These are phyloP conservation scores for Starmerella sp. DNA, from an alignment of 805 yeast species.

Conservation along the genomic window DNA sequence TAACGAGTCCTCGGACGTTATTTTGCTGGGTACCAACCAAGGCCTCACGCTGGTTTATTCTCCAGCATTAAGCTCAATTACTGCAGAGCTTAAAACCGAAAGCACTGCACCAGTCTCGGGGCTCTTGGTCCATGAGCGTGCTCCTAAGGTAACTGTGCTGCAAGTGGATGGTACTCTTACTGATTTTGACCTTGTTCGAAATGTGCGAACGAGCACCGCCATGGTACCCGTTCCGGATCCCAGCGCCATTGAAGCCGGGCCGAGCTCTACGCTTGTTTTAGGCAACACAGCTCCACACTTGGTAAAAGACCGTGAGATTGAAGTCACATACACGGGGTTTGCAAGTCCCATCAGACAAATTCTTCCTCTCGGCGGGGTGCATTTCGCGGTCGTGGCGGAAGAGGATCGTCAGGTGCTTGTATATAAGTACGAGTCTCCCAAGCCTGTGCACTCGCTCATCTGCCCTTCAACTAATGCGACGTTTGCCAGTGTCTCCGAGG, in stretches of 20 bases:
- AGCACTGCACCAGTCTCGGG: slow-evolving; percentile 7
- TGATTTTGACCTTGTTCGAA: slow-evolving; percentile 49
- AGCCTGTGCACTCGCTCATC: slow-evolving; percentile 48
- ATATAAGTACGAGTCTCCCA: slow-evolving; percentile 40
- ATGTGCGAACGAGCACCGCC: slow-evolving; percentile 30
- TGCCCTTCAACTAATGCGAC: slow-evolving; percentile 49
- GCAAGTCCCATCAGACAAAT: slow-evolving; percentile 52
- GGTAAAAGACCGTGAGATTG: slow-evolving; percentile 35
- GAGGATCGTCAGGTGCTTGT: slow-evolving; percentile 76
- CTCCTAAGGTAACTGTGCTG: slow-evolving; percentile 10
- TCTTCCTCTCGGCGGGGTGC: slow-evolving; percentile 31
- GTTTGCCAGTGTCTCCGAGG: slow-evolving; percentile 28
- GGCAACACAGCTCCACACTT: slow-evolving; percentile 60
- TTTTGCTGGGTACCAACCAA: slow-evolving; percentile 53
- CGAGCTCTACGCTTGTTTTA: slow-evolving; percentile 32
- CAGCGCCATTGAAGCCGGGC: neutral
- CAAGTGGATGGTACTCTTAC: slow-evolving; percentile 31
- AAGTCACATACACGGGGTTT: slow-evolving; percentile 62
- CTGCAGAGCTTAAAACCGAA: slow-evolving; percentile 30
- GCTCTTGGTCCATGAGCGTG: neutral
- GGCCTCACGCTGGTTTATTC: slow-evolving; percentile 59
- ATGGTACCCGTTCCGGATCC: slow-evolving; percentile 8
- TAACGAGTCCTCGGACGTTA: slow-evolving; percentile 22
- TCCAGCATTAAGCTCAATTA: slow-evolving; percentile 49
- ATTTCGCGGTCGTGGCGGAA: slow-evolving; percentile 58